Base-by-base conservation (phyloP, 129 eudicot genomes). In the Daucus carota region DNA sequence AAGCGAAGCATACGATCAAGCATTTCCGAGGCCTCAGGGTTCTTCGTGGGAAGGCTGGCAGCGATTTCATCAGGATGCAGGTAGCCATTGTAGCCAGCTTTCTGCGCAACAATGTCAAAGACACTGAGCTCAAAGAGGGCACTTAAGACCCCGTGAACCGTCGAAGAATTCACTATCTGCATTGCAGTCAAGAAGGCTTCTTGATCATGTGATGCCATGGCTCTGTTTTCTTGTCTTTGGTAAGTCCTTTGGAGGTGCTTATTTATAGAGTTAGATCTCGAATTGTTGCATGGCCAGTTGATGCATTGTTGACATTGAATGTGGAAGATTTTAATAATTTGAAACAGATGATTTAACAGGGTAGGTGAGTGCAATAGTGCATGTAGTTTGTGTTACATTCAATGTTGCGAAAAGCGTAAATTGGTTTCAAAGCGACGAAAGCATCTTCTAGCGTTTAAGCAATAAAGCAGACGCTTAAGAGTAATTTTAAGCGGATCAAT, bases 1-100 rank as follows among this genome's bases (percentile, higher is more conserved):
- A 82, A 74, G 52, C 85, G 72, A 26, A 87, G 87, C 83, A 87
- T 80, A 7, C 88, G 79, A 60, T 87, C 92, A 9, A 85, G 62
- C 77, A 85, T 42, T 41, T 20, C 26, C 7, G 85, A 63, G 3
- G 92, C 85, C 44, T 82, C 59, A 0, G 78, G 82, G 67, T 57
- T 75, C 70, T 77, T 78, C 14, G 59, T 80, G 43, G 84, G 83
- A 38, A 83, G 80, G 15, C 31, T 18, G 4, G 73, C 48, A 29
- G 73, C 88, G 2, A 84, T 73, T 73, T 84, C 87, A 31, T n/a
- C 46, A 57, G 78, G 76, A 8, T 83, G 76, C 26, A 85, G 83
- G 26, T 29, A 80, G 14, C 79, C 78, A 22, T 80, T 76, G 17
- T 36, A 79, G 4, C 73, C 73, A 33, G 46, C 78, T 63, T 72